A percentile compares a stretch with the other conserved stretches of the same genome.
Conservation (phyloP, 106 monocot species). For the Iris macrosiphon region DNA sequence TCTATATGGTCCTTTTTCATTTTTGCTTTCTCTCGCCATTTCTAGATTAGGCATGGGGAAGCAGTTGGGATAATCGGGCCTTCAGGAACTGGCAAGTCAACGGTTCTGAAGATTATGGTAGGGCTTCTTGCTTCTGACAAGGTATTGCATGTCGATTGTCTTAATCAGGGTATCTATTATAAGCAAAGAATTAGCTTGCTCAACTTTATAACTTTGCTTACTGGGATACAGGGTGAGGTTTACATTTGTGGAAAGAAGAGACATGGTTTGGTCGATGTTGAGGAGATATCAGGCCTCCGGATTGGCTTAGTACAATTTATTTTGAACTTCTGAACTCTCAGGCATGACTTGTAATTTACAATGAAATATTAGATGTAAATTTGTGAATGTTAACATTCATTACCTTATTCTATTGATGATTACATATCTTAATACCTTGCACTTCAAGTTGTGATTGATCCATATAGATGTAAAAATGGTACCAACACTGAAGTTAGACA, state of each 20-base stretch:
- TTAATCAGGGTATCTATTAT: neutral
- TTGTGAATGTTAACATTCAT: neutral
- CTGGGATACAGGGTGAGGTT: constrained; percentile 74
- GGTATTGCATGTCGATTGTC: constrained; percentile 21
- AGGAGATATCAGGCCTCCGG: constrained; percentile 78
- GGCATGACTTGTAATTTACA: no score
- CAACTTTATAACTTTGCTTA: neutral
- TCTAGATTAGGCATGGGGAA: constrained; percentile 95
- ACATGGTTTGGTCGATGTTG: constrained; percentile 84
- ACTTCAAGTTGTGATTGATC: no score
- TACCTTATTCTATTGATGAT: no score
- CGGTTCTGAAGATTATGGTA: constrained; percentile 89
- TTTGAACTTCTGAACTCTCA: neutral
- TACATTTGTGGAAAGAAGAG: constrained; percentile 72
- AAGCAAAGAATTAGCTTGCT: neutral
- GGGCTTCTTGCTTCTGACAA: constrained; percentile 92
- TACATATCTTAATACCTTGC: no score
- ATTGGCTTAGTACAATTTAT: constrained; percentile 77
- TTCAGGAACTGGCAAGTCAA: constrained; percentile 98
- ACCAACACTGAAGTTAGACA: no score
- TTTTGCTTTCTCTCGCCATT: constrained; percentile 2
- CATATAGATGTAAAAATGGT: no score
- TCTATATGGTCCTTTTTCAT: no score
- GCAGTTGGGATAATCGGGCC: constrained; percentile 99
- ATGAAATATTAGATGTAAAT: neutral